Percentiles rank a stretch among this genome's conserved stretches.
These are phyloP conservation scores for Ophiostoma perfectum DNA, from an alignment of 2,329 filamentous ascomycete genomes.

Conservation along the genomic window DNA sequence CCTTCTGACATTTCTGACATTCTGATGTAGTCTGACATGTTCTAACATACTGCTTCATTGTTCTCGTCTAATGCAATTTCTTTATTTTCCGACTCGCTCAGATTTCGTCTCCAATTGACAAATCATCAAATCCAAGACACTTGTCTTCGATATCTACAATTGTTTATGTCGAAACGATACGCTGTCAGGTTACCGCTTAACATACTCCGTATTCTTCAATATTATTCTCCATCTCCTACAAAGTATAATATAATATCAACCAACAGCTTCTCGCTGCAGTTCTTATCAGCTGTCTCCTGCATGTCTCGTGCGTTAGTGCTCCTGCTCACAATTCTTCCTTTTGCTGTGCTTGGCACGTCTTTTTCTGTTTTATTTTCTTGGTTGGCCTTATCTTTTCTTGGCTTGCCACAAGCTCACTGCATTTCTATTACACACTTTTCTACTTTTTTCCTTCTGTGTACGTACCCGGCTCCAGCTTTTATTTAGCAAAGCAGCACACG, in stretches of 20 bases:
- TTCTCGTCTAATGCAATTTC: neutral
- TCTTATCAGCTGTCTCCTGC: neutral
- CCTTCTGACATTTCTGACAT: too few relatives aligned
- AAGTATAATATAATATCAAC: neutral
- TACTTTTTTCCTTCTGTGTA: neutral
- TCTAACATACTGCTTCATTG: neutral
- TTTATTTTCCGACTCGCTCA: neutral
- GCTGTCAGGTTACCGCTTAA: too few relatives aligned
- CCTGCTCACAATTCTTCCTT: neutral
- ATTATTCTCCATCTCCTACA: neutral
- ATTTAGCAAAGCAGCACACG: too few relatives aligned
- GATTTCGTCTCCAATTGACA: neutral
- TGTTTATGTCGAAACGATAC: too few relatives aligned
- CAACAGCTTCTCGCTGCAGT: neutral
- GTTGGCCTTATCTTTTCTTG: conserved; percentile 8
- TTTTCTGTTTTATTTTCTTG: neutral
- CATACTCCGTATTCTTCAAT: neutral
- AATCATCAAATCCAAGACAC: neutral
- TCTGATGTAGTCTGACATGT: too few relatives aligned
- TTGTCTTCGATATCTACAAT: too few relatives aligned
- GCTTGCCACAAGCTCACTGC: neutral
- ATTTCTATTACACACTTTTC: conserved; percentile 7
- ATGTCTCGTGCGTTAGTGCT: too few relatives aligned
- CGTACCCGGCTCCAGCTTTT: too few relatives aligned
- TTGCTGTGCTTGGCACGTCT: neutral